These are phyloP conservation scores for Salvia hispanica DNA, from an alignment of 257 asterid species.

Conservation along the genomic window DNA sequence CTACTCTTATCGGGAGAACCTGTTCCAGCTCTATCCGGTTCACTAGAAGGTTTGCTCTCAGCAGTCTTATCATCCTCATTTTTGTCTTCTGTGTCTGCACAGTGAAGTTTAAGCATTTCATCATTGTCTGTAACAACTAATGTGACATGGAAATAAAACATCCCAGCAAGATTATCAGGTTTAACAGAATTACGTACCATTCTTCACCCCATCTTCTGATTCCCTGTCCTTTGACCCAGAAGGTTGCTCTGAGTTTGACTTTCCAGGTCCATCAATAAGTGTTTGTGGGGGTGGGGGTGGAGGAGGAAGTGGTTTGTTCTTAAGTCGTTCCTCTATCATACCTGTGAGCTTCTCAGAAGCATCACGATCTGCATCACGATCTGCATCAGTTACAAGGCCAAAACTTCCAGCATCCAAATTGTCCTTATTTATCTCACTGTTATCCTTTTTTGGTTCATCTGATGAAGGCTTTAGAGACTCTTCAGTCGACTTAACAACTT, in stretches of 20 bases:
- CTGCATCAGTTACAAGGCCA: conserved; percentile 84
- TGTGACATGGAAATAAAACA: conserved; percentile 11
- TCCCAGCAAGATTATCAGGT: conserved; percentile 9
- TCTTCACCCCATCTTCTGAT: conserved; percentile 54
- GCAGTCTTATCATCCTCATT: conserved; percentile 70
- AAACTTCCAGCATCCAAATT: conserved; percentile 57
- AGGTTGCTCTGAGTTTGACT: conserved; percentile 61
- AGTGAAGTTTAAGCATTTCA: conserved; percentile 33
- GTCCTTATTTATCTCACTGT: conserved; percentile 49
- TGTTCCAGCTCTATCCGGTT: conserved; percentile 66
- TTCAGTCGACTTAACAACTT: conserved; percentile 42
- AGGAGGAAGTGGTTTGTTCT: conserved; percentile 85
- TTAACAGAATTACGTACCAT: conserved; percentile 39
- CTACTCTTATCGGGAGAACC: conserved; percentile 81
- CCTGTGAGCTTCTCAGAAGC: conserved; percentile 67
- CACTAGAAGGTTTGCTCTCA: conserved; percentile 65
- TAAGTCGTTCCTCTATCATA: conserved; percentile 90
- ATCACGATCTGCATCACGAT: conserved; percentile 67
- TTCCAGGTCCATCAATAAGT: conserved; percentile 53
- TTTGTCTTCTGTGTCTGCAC: conserved; percentile 67
- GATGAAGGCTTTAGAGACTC: conserved; percentile 50
- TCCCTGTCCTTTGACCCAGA: conserved; percentile 69
- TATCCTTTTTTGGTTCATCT: conserved; percentile 53
- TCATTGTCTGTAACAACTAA: conserved; percentile 17
- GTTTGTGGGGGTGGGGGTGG: conserved; percentile 75